Evolutionary conservation across 768 basidiomycete genomes (phyloP), one percentile per base, ranked within the genome.

Genomic region (Lactifluus rugatus): DNA sequence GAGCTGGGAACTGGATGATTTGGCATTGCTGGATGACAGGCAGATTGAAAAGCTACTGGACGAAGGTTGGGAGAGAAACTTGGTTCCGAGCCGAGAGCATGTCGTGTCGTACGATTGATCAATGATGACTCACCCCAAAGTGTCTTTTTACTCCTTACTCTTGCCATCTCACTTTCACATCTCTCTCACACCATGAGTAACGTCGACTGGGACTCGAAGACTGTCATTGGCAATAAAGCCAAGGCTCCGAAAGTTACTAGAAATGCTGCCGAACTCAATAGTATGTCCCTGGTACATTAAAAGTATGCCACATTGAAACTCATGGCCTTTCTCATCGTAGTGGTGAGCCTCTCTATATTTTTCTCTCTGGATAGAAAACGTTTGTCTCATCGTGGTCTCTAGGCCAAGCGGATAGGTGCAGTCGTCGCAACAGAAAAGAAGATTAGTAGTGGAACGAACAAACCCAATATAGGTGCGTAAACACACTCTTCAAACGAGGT

Each of bases 391-490:
- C 45, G 11, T 49, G 67, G 66, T 46, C 67, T 39, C 8, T 64
- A 90, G 88, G 90, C 90, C 58, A 82, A 87, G 32, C 76, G 91
- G 67, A 70, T 77, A 42, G 89, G 89, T 31, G 81, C 85, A 47
- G 84, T 89, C 60, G 84, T 93, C 34, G 80, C 81, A 23, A 91
- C 88, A 9, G 89, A 93, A 71, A 93, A 88, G 77, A 92, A 91
- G 66, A 70, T 82, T 3, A 72, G 81, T 14, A 76, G 70, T 26
- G 87, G 85, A 37, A 69, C 70, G 45, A 93, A 93, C 78, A 93
- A 90, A 72, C 83, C 83, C 31, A 84, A 85, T 68, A 76, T 75
- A 66, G 85, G 90, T 90, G 28, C 6, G 90, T 90, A 42, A 44
- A 45, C 25, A 7, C 21, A 9, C 48, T 44, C 25, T 26, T 10